Evolutionary conservation across 345 rosid species (phyloP), one percentile per base, ranked within the genome.

Genomic region (Firmiana major): DNA sequence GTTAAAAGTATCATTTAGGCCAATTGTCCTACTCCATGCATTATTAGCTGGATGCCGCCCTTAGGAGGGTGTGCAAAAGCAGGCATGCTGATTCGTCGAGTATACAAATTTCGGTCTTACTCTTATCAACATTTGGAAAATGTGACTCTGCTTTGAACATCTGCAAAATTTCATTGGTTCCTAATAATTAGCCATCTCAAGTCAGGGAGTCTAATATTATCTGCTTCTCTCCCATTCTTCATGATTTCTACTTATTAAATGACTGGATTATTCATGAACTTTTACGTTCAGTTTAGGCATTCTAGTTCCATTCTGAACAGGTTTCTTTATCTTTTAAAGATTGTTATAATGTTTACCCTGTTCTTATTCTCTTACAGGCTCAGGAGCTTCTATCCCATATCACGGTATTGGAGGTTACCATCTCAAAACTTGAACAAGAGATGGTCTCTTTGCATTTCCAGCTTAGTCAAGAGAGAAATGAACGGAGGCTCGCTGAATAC

Each of bases 391-490:
- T 94, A 57, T 87, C 90, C n/a, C 84, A 85, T 80, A 88, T 94
- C 48, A 78, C 85, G 21, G 74, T 87, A n/a, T 81, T 92, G 83
- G 98, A 91, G 89, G 87, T 79, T 58, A 80, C 90, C 15, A 87
- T 94, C 24, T 84, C 89, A 42, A 88, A 89, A 83, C 97, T 94
- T 17, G 97, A 94, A 79, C 87, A 85, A 79, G 94, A 92, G 83
- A 90, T 89, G 85, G 85, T 92, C 81, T 86, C 97, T 63, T 84
- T 94, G 83, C 92, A 92, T 81, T 92, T 91, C 90, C 97, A 92
- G 79, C 90, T 94, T 76, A 92, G 97, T 84, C 98, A 92, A 88
- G 98, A 92, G 79, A 88, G 91, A 83, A 92, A 94, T 81, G 97
- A 94, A 75, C 82, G 97, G 49, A 86, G 88, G 83, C 92, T 94